phyloP scores from a whole-genome alignment of 169 alveolate genomes.

The Cryptosporidium ryanae region DNA sequence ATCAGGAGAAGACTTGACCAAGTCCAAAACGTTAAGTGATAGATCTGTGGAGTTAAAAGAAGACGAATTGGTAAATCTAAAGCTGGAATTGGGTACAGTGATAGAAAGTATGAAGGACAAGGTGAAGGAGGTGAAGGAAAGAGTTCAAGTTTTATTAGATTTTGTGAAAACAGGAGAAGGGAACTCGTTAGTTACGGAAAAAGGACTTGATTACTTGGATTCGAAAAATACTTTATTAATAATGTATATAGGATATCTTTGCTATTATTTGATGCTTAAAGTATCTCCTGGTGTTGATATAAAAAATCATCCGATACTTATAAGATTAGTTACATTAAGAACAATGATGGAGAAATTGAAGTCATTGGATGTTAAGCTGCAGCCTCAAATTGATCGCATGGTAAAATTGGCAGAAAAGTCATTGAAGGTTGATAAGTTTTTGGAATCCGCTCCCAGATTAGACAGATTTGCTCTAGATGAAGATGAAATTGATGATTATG shows the following conservation, averaged over 20 bases:
- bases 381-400: slow-evolving; percentile 49
- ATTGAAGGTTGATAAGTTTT: slow-evolving; percentile 33
- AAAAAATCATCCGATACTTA: slow-evolving; percentile 76
- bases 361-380: slow-evolving; percentile 73
- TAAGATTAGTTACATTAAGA: slow-evolving; percentile 73
- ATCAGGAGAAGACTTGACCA: neutral
- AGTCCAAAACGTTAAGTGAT: neutral
- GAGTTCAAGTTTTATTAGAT: slow-evolving; percentile 25
- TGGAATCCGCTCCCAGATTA: slow-evolving; percentile 55
- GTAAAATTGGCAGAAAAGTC: slow-evolving; percentile 46
- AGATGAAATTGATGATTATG: slow-evolving; percentile 34
- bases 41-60: neutral
- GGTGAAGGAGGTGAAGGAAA: slow-evolving; percentile 51
- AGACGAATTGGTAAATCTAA: slow-evolving; percentile 1
- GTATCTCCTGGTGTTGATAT: slow-evolving; percentile 40
- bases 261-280: slow-evolving; percentile 73
- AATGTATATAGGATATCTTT: slow-evolving; percentile 60
- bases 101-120: slow-evolving; percentile 53
- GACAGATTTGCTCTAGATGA: slow-evolving; percentile 60
- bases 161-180: slow-evolving; percentile 20
- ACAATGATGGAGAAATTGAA: slow-evolving; percentile 72
- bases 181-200: slow-evolving; percentile 36
- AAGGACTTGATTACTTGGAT: slow-evolving; percentile 57
- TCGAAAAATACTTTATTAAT: slow-evolving; percentile 47
- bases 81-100: slow-evolving; percentile 26